Percentiles rank a stretch among this genome's conserved stretches.
Evolutionary conservation across 1,284 basidiomycete genomes (phyloP).

Genomic region (Trichosporon ovoides): DNA sequence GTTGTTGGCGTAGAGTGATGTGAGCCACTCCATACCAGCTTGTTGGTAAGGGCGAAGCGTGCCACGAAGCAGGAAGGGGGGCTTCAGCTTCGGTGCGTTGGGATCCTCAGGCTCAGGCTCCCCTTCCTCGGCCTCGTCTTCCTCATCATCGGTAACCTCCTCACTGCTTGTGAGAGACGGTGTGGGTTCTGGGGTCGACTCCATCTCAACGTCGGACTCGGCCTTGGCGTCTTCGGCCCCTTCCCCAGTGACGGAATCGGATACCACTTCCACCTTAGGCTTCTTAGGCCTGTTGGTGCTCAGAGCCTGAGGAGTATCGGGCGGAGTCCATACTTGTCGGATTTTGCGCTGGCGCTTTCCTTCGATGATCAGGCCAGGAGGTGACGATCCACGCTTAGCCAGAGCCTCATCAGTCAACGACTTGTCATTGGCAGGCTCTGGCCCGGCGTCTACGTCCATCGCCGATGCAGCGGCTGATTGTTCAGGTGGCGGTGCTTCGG

Average conservation of each 20-base stretch:
- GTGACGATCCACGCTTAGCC: conserved; percentile 13
- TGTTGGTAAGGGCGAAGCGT: conserved; percentile 90
- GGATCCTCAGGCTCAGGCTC: conserved; percentile 51
- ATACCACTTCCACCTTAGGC: conserved; percentile 24
- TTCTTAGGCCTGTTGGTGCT: conserved; percentile 21
- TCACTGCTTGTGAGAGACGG: conserved; percentile 9
- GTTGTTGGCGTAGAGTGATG: conserved; percentile 76
- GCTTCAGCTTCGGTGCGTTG: conserved; percentile 58
- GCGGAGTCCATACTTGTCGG: conserved; percentile 39
- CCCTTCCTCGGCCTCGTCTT: conserved; percentile 22
- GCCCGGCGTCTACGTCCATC: not conserved
- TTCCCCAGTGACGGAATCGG: conserved; percentile 17
- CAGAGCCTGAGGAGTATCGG: conserved; percentile 25
- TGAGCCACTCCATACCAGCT: conserved; percentile 90
- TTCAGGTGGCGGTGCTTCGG: no score
- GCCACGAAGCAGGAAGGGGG: conserved; percentile 79
- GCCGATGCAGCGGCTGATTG: not conserved
- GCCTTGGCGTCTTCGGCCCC: conserved; percentile 17
- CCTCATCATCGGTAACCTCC: conserved; percentile 24
- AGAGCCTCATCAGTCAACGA: conserved; percentile 37
- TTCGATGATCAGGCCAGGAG: conserved; percentile 28
- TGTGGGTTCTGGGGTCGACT: conserved; percentile 6
- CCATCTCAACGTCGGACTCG: conserved; percentile 13
- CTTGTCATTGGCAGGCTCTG: conserved; percentile 21
- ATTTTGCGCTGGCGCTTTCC: conserved; percentile 36